phyloP scores from a whole-genome alignment of 306 rosid genomes.

The Quercus variabilis region DNA sequence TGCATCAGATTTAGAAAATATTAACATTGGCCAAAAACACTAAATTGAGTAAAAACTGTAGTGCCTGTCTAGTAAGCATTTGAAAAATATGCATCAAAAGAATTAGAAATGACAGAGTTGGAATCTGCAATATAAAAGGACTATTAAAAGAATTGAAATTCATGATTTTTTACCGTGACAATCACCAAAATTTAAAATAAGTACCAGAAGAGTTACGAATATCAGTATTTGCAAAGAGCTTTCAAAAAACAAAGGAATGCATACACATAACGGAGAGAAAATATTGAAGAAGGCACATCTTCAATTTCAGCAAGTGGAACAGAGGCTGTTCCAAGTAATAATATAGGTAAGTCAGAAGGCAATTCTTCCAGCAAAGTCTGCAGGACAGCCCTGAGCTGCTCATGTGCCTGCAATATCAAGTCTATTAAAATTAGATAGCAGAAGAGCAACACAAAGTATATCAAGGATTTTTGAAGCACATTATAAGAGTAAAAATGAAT shows the following conservation, averaged over 20 bases:
- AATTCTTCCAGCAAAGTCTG: slow-evolving; percentile 82
- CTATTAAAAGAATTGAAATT: neutral
- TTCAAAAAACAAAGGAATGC: slow-evolving; percentile 32
- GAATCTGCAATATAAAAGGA: neutral
- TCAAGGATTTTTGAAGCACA: neutral
- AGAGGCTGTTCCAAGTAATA: slow-evolving; percentile 79
- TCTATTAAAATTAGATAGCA: slow-evolving; percentile 26
- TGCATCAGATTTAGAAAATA: neutral
- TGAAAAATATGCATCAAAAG: neutral
- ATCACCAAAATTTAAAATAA: neutral
- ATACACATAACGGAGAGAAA: slow-evolving; percentile 65
- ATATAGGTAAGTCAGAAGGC: slow-evolving; percentile 81
- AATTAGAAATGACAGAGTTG: neutral
- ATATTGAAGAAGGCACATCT: slow-evolving; percentile 61
- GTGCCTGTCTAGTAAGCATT: neutral
- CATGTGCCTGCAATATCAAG: slow-evolving; percentile 73
- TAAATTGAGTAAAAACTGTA: neutral
- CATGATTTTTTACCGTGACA: slow-evolving; percentile 2
- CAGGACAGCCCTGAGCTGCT: slow-evolving; percentile 90
- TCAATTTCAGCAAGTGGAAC: slow-evolving; percentile 63
- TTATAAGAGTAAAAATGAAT: slow-evolving; percentile 6
- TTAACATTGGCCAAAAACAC: neutral
- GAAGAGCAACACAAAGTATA: neutral
- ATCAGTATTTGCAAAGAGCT: neutral
- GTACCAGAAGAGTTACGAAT: neutral